phyloP scores from a whole-genome alignment of 2,329 filamentous ascomycete species.

The Tolypocladium amazonense region DNA sequence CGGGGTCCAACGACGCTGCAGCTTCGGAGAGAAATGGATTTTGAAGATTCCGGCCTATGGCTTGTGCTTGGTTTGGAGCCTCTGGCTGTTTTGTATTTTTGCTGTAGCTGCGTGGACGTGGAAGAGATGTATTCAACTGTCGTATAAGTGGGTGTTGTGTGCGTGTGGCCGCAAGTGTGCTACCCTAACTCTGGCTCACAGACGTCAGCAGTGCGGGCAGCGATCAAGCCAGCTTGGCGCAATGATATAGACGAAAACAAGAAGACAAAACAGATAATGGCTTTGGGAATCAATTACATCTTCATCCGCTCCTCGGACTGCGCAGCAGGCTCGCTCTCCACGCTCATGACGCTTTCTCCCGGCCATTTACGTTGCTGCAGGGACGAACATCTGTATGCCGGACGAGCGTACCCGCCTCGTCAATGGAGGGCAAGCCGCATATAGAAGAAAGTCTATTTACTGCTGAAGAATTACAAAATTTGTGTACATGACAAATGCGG shows the following conservation, averaged over 20 bases:
- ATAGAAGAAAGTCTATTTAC: neutral
- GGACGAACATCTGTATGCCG: neutral
- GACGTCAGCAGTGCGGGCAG: neutral
- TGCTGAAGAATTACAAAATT: neutral
- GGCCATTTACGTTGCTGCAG: neutral
- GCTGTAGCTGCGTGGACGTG: neutral
- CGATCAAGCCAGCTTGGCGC: neutral
- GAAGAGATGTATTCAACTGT: neutral
- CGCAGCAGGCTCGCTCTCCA: neutral
- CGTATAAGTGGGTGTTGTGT: neutral
- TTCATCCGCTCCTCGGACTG: neutral
- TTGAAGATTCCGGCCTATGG: neutral
- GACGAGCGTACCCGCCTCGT: neutral
- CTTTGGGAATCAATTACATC: neutral
- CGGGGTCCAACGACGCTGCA: neutral
- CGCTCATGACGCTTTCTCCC: neutral
- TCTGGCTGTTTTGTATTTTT: neutral
- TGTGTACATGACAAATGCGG: neutral
- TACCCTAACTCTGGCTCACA: neutral
- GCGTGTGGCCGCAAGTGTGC: neutral
- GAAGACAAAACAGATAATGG: neutral
- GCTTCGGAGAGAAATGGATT: neutral
- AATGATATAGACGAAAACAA: neutral
- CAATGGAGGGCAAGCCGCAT: neutral
- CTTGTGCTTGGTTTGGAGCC: neutral